phyloP scores from a whole-genome alignment of 768 basidiomycete species.

The Dacryopinax primogenitus region DNA sequence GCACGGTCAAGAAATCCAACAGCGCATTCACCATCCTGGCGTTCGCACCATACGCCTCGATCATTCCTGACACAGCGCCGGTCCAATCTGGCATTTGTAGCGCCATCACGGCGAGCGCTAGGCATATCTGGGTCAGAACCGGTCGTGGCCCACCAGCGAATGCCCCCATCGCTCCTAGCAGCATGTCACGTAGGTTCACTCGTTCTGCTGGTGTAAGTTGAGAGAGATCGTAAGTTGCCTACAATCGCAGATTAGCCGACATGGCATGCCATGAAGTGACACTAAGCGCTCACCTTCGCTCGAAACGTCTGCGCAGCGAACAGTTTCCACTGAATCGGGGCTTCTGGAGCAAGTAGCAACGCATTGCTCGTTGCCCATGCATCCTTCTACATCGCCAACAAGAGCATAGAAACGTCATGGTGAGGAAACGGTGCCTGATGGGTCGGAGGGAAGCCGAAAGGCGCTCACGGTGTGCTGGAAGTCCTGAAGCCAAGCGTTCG shows the following conservation, averaged over 20 bases:
- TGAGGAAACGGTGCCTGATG: constrained; percentile 15
- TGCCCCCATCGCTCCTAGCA: constrained; percentile 59
- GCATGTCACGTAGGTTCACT: constrained; percentile 71
- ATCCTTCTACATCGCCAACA: constrained; percentile 52
- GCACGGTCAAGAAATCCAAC: constrained; percentile 75
- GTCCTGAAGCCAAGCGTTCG: constrained; percentile 92
- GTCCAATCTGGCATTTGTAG: constrained; percentile 80
- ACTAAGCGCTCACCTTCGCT: constrained; percentile 55
- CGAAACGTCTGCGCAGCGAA: constrained; percentile 97
- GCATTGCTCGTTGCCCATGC: constrained; percentile 94
- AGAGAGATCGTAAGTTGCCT: constrained; percentile 92
- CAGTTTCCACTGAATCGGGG: constrained; percentile 65
- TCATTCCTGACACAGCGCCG: constrained; percentile 65
- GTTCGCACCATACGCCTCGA: constrained; percentile 73
- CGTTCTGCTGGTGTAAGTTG: constrained; percentile 68
- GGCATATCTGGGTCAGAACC: constrained; percentile 77
- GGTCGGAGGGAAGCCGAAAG: constrained; percentile 42
- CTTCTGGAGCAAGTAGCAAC: constrained; percentile 69
- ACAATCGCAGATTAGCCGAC: background rate
- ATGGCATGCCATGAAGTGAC: background rate
- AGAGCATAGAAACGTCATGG: constrained; percentile 4
- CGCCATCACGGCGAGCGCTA: constrained; percentile 81
- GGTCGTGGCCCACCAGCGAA: constrained; percentile 67
- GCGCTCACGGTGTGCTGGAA: constrained; percentile 98
- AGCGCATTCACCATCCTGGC: constrained; percentile 71